phyloP scores from a whole-genome alignment of 768 basidiomycete genomes.

The Amanita rubescens region DNA sequence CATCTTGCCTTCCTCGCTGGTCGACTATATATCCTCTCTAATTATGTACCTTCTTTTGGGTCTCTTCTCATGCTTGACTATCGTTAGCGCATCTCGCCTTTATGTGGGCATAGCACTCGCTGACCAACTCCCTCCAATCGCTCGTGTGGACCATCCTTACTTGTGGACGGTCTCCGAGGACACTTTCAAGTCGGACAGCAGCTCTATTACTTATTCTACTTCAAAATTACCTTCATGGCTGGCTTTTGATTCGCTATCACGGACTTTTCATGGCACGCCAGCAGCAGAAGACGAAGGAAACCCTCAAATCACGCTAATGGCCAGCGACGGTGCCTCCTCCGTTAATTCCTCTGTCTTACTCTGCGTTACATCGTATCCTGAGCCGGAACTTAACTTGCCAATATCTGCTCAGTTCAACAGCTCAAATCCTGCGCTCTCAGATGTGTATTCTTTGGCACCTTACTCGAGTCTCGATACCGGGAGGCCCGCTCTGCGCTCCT shows the following conservation, averaged over 20 bases:
- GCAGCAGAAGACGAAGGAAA: slow-evolving; percentile 53
- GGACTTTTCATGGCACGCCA: slow-evolving; percentile 68
- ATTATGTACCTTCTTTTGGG: slow-evolving; percentile 7
- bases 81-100: background rate
- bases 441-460: slow-evolving; percentile 60
- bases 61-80: background rate
- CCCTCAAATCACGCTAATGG: slow-evolving; percentile 54
- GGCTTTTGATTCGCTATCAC: slow-evolving; percentile 51
- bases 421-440: slow-evolving; percentile 61
- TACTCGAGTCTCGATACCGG: slow-evolving; percentile 47
- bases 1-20: slow-evolving; percentile 6
- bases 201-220: slow-evolving; percentile 41
- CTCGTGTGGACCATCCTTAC: slow-evolving; percentile 56
- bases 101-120: slow-evolving; percentile 52
- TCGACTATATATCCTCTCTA: slow-evolving; percentile 1
- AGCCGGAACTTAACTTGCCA: slow-evolving; percentile 48
- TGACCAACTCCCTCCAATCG: slow-evolving; percentile 73
- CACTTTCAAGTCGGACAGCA: slow-evolving; percentile 54
- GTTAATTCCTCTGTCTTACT: slow-evolving; percentile 49
- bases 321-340: slow-evolving; percentile 42
- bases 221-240: slow-evolving; percentile 70
- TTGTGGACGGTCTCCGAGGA: slow-evolving; percentile 58
- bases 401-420: slow-evolving; percentile 53
- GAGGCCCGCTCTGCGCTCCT: slow-evolving; percentile 61
- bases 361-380: slow-evolving; percentile 45